These are phyloP conservation scores for Passiflora organensis DNA, from an alignment of 345 rosid genomes.

Conservation along the genomic window DNA sequence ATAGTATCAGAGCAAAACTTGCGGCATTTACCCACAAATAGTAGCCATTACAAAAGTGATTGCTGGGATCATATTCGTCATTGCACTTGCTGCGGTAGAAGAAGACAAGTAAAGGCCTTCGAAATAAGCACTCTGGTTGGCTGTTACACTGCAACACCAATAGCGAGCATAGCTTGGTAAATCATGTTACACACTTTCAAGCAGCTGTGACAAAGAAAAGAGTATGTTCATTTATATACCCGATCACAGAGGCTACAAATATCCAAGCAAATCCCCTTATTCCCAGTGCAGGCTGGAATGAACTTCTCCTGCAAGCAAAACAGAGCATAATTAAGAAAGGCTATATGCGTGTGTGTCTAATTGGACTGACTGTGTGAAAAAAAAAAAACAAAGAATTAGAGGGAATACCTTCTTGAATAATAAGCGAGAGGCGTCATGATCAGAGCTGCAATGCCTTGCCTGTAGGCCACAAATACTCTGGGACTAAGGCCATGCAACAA, in stretches of 20 bases:
- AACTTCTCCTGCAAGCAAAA: slow-evolving; percentile 19
- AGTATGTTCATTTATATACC: slow-evolving; percentile 15
- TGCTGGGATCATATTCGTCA: slow-evolving; percentile 35
- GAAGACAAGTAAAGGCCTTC: slow-evolving; percentile 42
- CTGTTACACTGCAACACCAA: slow-evolving; percentile 33
- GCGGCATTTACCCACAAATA: slow-evolving; percentile 23
- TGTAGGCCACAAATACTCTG: slow-evolving; percentile 34
- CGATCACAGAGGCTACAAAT: slow-evolving; percentile 35
- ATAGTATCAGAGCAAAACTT: neutral
- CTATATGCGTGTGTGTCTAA: neutral
- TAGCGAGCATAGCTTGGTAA: no score
- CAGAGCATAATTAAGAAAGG: neutral
- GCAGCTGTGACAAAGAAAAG: neutral
- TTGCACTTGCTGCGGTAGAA: slow-evolving; percentile 40
- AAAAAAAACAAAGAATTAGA: no score
- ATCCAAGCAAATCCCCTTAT: slow-evolving; percentile 33
- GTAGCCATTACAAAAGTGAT: slow-evolving; percentile 37
- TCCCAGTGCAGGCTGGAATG: slow-evolving; percentile 22
- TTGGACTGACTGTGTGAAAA: no score
- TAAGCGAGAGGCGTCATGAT: slow-evolving; percentile 33
- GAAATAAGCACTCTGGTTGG: slow-evolving; percentile 33
- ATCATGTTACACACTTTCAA: no score
- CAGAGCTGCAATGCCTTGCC: slow-evolving; percentile 37
- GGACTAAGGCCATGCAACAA: slow-evolving; percentile 39
- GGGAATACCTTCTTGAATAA: slow-evolving; percentile 3